A percentile compares a stretch with the other conserved stretches of the same genome.
These are phyloP conservation scores for Pleoardoris graminearum DNA, from an alignment of 2,329 filamentous ascomycete genomes.

Conservation along the genomic window DNA sequence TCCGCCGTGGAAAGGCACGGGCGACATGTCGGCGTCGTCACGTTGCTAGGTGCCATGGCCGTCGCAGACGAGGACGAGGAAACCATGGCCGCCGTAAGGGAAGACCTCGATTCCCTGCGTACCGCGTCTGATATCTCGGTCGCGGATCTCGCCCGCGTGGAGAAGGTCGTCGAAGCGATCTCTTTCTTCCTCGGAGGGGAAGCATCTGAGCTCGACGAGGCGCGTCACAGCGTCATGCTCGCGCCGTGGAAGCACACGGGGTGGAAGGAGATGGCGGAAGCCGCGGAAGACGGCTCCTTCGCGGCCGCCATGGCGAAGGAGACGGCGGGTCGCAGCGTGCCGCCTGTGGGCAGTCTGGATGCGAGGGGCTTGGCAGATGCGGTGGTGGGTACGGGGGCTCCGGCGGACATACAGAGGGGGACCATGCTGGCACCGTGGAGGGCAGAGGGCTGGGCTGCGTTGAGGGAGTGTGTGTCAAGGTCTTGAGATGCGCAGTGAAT, in stretches of 20 bases:
- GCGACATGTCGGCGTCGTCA: constrained; percentile 76
- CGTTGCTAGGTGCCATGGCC: constrained; percentile 82
- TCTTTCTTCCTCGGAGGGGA: constrained; percentile 58
- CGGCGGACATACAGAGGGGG: constrained; percentile 74
- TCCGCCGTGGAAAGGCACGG: constrained; percentile 74
- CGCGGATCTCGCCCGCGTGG: constrained; percentile 68
- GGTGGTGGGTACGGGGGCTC: constrained; percentile 72
- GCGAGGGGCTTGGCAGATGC: constrained; percentile 72
- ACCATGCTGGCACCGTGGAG: constrained; percentile 83
- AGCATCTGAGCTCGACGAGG: constrained; percentile 63
- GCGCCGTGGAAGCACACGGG: constrained; percentile 77
- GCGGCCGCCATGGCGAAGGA: constrained; percentile 77
- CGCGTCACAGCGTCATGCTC: constrained; percentile 78
- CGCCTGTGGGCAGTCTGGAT: constrained; percentile 69
- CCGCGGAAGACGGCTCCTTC: constrained; percentile 51
- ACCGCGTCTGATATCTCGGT: constrained; percentile 65
- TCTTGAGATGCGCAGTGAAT: too few relatives aligned
- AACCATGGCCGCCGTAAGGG: constrained; percentile 75
- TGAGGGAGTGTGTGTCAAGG: constrained; percentile 47
- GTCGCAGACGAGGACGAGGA: constrained; percentile 79
- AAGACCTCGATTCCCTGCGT: constrained; percentile 74
- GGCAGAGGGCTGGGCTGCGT: constrained; percentile 64
- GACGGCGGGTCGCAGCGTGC: constrained; percentile 74
- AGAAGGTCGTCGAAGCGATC: constrained; percentile 75
- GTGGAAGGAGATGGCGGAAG: constrained; percentile 74